phyloP scores from a whole-genome alignment of 768 basidiomycete species.

The Piloderma croceum region DNA sequence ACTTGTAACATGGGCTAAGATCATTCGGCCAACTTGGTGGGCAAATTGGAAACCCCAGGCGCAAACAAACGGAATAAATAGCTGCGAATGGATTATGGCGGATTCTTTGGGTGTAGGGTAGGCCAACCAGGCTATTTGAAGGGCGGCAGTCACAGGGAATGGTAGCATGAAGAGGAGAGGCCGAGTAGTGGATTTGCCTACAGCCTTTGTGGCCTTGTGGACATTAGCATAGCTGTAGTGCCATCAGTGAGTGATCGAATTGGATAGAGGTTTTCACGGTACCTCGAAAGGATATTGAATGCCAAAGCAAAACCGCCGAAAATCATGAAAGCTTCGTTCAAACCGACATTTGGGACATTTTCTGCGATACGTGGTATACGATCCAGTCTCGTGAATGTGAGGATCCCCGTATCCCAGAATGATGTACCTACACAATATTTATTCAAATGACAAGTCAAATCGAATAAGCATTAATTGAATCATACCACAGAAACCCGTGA shows the following conservation, averaged over 20 bases:
- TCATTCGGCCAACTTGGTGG: constrained; percentile 88
- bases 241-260: not conserved
- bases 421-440: constrained; percentile 47
- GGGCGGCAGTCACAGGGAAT: constrained; percentile 60
- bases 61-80: constrained; percentile 83
- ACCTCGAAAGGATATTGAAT: constrained; percentile 79
- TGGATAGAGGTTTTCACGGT: constrained; percentile 8
- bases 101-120: constrained; percentile 57
- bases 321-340: constrained; percentile 87
- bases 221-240: constrained; percentile 75
- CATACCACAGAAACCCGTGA: constrained; percentile 74
- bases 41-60: constrained; percentile 93
- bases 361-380: constrained; percentile 41
- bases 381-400: constrained; percentile 53
- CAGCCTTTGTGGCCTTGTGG: constrained; percentile 45
- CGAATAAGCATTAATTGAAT: not conserved
- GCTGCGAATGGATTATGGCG: constrained; percentile 66
- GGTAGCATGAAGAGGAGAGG: constrained; percentile 79
- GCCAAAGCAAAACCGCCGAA: constrained; percentile 64
- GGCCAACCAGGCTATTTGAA: constrained; percentile 80
- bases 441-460: constrained; percentile 1
- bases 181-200: constrained; percentile 34
- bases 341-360: constrained; percentile 56
- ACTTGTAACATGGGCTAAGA: constrained; percentile 87
- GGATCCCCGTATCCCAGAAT: constrained; percentile 74